Evolutionary conservation across 2,329 filamentous ascomycete genomes (phyloP).

Genomic region (Tolypocladium endophyticum): DNA sequence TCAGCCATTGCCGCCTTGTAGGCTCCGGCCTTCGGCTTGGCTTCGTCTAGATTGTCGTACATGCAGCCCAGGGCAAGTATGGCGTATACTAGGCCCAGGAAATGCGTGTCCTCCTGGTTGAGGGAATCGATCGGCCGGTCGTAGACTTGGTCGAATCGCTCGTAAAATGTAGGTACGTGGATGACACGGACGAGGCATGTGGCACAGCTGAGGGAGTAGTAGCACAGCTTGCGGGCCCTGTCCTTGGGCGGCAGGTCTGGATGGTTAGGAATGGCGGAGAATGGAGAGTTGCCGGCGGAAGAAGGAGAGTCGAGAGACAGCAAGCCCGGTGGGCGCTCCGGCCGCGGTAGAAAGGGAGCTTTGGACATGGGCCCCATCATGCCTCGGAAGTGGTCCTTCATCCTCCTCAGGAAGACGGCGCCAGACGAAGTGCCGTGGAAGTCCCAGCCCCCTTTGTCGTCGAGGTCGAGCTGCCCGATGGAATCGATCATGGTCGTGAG

Average conservation of each 20-base stretch:
- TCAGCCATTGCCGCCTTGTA: constrained; percentile 44
- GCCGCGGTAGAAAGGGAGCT: constrained; percentile 45
- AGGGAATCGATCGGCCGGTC: constrained; percentile 53
- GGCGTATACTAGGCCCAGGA: constrained; percentile 60
- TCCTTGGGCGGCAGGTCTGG: constrained; percentile 61
- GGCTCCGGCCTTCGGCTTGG: constrained; percentile 32
- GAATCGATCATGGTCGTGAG: constrained; percentile 92
- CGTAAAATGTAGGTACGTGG: constrained; percentile 73
- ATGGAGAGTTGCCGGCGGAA: constrained; percentile 53
- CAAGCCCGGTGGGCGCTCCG: constrained; percentile 37
- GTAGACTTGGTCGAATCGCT: constrained; percentile 68
- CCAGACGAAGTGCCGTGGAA: constrained; percentile 93
- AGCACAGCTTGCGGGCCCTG: constrained; percentile 40
- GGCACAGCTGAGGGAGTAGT: constrained; percentile 45
- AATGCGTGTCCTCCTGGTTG: constrained; percentile 54
- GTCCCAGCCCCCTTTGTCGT: constrained; percentile 86
- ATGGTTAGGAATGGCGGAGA: constrained; percentile 37
- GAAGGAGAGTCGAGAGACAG: constrained; percentile 60
- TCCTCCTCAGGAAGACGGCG: constrained; percentile 73
- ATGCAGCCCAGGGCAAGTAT: constrained; percentile 64
- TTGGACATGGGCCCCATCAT: constrained; percentile 57
- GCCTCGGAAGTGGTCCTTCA: constrained; percentile 79
- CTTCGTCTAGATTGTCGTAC: constrained; percentile 50
- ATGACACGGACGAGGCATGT: constrained; percentile 58
- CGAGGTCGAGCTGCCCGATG: constrained; percentile 81